A percentile compares a stretch with the other conserved stretches of the same genome.
Evolutionary conservation across 2,329 filamentous ascomycete species (phyloP).

Genomic region (Hypoxylon sp.): DNA sequence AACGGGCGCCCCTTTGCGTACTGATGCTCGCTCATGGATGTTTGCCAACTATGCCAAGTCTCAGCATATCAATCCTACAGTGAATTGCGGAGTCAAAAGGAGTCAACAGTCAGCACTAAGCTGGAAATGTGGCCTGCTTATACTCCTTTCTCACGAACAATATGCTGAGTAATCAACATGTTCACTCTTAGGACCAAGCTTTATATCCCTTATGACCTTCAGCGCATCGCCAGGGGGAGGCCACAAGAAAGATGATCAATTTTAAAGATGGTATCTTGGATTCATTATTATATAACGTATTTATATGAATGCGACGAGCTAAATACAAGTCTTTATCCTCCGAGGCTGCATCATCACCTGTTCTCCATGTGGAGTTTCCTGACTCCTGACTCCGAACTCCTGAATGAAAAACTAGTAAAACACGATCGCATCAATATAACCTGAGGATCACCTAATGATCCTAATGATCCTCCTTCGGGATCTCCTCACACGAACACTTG

Average conservation of each 20-base stretch:
- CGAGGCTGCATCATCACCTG: neutral
- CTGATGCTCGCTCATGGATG: neutral
- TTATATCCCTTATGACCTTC: neutral
- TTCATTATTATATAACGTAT: neutral
- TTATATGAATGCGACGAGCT: no score
- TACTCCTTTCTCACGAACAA: neutral
- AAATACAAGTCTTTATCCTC: neutral
- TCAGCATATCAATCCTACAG: neutral
- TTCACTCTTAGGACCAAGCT: no score
- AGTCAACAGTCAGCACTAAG: neutral
- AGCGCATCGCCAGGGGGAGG: neutral
- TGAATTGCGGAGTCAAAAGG: neutral
- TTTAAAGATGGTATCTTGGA: neutral
- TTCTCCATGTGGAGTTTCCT: neutral
- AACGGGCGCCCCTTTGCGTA: neutral
- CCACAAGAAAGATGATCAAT: neutral
- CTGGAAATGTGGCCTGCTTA: neutral
- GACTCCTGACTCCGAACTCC: conserved; percentile 1
- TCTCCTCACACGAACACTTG: neutral
- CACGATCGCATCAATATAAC: neutral
- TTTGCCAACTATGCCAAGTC: neutral
- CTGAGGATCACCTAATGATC: neutral
- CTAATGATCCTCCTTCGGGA: neutral
- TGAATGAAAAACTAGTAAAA: neutral
- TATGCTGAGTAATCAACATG: neutral